phyloP scores from a whole-genome alignment of 2,329 filamentous ascomycete genomes.

The Podosphaera fusca region DNA sequence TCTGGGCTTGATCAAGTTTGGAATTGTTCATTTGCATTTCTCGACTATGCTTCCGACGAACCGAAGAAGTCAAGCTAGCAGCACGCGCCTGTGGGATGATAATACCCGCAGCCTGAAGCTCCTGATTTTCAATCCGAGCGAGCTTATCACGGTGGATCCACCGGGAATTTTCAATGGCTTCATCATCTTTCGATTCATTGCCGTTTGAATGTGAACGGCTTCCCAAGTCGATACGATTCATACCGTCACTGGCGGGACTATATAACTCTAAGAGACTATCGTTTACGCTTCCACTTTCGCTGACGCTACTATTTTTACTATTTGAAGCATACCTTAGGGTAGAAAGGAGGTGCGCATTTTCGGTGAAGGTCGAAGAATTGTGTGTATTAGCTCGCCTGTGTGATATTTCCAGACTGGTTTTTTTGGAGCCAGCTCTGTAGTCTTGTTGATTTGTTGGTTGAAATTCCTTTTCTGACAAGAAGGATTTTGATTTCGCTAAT shows the following conservation, averaged over 20 bases:
- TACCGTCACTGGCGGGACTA: conserved; percentile 10
- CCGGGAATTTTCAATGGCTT: conserved; percentile 37
- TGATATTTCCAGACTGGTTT: conserved; percentile 10
- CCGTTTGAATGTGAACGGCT: conserved; percentile 6
- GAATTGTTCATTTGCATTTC: conserved; percentile 11
- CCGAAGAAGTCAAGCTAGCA: conserved; percentile 23
- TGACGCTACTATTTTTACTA: conserved; percentile 21
- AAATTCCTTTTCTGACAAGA: conserved; percentile 5
- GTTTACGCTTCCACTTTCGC: conserved; percentile 20
- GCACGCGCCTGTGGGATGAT: conserved; percentile 30
- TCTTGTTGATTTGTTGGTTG: conserved; percentile 4
- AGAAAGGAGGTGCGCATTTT: conserved; percentile 15
- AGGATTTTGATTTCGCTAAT: background rate
- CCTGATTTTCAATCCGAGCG: conserved; percentile 56
- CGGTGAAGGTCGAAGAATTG: conserved; percentile 5
- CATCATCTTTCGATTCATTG: conserved; percentile 13
- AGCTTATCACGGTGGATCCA: conserved; percentile 79
- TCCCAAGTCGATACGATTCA: conserved; percentile 12
- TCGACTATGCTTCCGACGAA: conserved; percentile 18
- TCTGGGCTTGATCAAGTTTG: conserved; percentile 19
- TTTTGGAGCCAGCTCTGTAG: conserved; percentile 6
- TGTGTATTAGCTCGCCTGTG: conserved; percentile 7
- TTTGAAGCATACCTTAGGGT: conserved; percentile 17
- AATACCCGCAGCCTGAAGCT: conserved; percentile 59
- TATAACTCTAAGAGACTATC: conserved; percentile 25